Base-by-base conservation (phyloP, 108 stramenopile species). In the Skeletonema costatum region DNA sequence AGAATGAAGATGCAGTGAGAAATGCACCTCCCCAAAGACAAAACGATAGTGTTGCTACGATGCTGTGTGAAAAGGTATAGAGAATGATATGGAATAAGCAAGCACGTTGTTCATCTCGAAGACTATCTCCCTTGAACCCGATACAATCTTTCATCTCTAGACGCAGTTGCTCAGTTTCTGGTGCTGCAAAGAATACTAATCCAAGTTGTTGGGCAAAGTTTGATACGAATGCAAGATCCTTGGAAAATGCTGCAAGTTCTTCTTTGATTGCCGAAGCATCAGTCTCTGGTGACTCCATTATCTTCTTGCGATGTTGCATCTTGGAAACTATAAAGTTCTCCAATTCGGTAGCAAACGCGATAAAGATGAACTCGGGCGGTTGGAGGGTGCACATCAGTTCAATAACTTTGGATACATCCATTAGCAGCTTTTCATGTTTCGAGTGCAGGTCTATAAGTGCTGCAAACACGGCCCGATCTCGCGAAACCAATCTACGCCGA, bases 21-120 rank as follows among this genome's bases (percentile, higher is more conserved):
- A 80, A 93, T 39, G 94, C 94, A 39, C 92, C 91, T 36, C 83
- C 86, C 94, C 94, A 95, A 10, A 95, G 80, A 71, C 91, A 92
- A 3, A 95, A 84, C 3, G 92, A 85, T 19, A 91, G 71, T 19
- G 89, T 71, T 9, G 92, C 86, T 21, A 87, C 91, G 25, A 93
- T 70, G 66, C 92, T 92, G 64, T 95, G 92, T 14, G 94, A 79
- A 66, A 93, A 93, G 10, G 92, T 81, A 66, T 92, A 69, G 31
- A 95, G 75, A 35, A 95, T 83, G 64, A 95, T 93, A 68, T 92
- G 89, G 66, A 95, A 95, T 9, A 95, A 62, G 25, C 86, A 68
- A 10, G 72, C 81, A 36, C 88, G 74, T 16, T 87, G 82, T 13
- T 80, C 74, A 66, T 91, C 90, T 66, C 86, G 65, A 35, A 84